Base-by-base conservation (phyloP, 768 basidiomycete genomes). In the Phallus indusiatus region DNA sequence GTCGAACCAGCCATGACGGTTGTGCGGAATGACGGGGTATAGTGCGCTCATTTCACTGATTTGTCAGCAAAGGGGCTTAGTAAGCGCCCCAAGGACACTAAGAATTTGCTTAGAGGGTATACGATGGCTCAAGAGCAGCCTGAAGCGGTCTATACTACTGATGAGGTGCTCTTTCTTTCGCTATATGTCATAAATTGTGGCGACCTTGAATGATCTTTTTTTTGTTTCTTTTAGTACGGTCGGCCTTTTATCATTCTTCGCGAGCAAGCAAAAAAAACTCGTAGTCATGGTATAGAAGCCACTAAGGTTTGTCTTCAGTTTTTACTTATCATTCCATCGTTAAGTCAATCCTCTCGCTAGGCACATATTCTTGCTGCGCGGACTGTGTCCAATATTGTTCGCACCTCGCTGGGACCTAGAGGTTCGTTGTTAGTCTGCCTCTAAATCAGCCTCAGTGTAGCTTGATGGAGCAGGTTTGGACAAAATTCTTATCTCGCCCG, bases 171-270 rank as follows among this genome's bases (percentile, higher is more conserved):
- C 66, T 1, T 2, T 9, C 8, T 42, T 48, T 42, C 11, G 47
- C 14, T 36, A 17, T 20, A 35, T 22, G 53, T 52, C 1, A 35
- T 36, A 28, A 46, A 47, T 2, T 42, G 42, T 42, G 42, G 42
- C n/a, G 12, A 2, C 9, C 20, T 54, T 59, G 5, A 20, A 7
- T 28, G 18, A 47, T 60, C 62, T 72, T 62, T 52, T 16, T 53
- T 36, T 12, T 1, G 1, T 21, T 3, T 21, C 7, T 63, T n/a
- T 8, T 65, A 94, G 90, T 94, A 91, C 71, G 94, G 94, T 49
- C 78, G 94, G 47, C 95, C 94, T n/a, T 97, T 97, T 71, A 95
- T 97, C 70, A 95, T 98, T 74, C 79, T 98, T 59, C 82, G 94
- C 33, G 94, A 97, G 67, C 95, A 97, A 72, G 84, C 78, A 57